Conservation (phyloP, 257 asterid genomes). For the Orobanche coerulescens region DNA sequence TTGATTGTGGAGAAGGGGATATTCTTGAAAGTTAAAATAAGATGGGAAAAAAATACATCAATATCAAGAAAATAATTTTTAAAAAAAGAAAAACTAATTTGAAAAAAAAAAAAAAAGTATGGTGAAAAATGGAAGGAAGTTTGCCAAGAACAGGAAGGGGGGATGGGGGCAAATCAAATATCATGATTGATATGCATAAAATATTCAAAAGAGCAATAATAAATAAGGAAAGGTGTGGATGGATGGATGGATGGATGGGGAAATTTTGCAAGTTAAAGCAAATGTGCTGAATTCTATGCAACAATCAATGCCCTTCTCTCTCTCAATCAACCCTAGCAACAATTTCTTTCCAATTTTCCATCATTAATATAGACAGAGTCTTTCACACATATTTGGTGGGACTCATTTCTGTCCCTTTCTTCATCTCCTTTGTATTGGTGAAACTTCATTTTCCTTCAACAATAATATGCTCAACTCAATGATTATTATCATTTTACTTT, state of each 20-base stretch:
- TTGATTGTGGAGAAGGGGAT: too few relatives aligned
- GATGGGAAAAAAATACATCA: too few relatives aligned
- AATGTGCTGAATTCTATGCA: conserved; percentile 91
- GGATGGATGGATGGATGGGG: conserved; percentile 16
- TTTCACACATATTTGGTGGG: conserved; percentile 27
- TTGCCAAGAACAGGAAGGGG: conserved; percentile 32
- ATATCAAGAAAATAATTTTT: not conserved
- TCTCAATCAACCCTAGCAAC: conserved; percentile 31
- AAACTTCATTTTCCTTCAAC: not conserved
- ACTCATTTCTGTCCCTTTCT: conserved; percentile 24
- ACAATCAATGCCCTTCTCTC: conserved; percentile 58
- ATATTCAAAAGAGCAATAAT: conserved; percentile 44
- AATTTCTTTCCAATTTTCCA: conserved; percentile 38
- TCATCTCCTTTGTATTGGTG: conserved; percentile 23
- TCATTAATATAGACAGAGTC: conserved; percentile 34
- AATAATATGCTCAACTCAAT: not conserved
- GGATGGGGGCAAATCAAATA: conserved; percentile 43
- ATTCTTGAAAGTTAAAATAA: too few relatives aligned
- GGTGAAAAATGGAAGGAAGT: conserved; percentile 39
- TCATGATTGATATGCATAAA: conserved; percentile 48
- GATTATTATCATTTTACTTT: not conserved
- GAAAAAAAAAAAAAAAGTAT: not conserved
- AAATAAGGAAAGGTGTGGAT: conserved; percentile 20
- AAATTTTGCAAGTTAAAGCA: conserved; percentile 57
- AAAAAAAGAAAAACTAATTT: not conserved